Conservation (phyloP, 371 early-diverging fungal genomes). For the Circinella umbellata region DNA sequence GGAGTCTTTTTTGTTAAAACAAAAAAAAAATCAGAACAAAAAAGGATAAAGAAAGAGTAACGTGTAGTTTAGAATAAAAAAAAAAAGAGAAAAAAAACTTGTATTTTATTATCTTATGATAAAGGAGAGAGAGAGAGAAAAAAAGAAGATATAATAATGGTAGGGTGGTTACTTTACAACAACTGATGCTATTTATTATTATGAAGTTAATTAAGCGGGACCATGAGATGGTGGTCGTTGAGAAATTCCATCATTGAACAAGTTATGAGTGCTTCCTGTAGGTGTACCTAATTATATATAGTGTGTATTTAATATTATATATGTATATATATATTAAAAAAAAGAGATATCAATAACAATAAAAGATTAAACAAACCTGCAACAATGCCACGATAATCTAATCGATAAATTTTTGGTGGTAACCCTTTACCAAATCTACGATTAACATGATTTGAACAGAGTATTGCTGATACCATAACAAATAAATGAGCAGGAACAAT, state of each 20-base stretch:
- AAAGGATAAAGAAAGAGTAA: neutral
- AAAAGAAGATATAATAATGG: neutral
- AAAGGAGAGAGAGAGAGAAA: neutral
- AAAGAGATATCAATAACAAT: neutral
- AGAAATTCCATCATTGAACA: neutral
- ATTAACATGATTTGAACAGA: slow-evolving; percentile 66
- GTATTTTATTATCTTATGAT: neutral
- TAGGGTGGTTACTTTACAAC: too few relatives aligned
- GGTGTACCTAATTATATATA: slow-evolving; percentile 5
- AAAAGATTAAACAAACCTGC: slow-evolving; percentile 23
- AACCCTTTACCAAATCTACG: slow-evolving; percentile 53
- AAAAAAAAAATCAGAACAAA: neutral
- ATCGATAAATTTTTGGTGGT: slow-evolving; percentile 55
- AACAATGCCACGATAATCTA: slow-evolving; percentile 53
- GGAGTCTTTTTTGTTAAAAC: slow-evolving; percentile 58
- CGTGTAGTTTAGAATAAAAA: neutral
- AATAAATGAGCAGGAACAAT: slow-evolving; percentile 54
- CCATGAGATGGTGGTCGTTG: neutral
- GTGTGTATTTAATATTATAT: too few relatives aligned
- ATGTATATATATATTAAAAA: too few relatives aligned
- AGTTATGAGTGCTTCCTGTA: slow-evolving; percentile 11
- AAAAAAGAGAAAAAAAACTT: slow-evolving; percentile 8
- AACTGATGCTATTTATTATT: neutral
- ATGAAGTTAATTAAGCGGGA: neutral
- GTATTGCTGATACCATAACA: slow-evolving; percentile 51